Evolutionary conservation across 768 basidiomycete genomes (phyloP).

Genomic region (Russula virescens): DNA sequence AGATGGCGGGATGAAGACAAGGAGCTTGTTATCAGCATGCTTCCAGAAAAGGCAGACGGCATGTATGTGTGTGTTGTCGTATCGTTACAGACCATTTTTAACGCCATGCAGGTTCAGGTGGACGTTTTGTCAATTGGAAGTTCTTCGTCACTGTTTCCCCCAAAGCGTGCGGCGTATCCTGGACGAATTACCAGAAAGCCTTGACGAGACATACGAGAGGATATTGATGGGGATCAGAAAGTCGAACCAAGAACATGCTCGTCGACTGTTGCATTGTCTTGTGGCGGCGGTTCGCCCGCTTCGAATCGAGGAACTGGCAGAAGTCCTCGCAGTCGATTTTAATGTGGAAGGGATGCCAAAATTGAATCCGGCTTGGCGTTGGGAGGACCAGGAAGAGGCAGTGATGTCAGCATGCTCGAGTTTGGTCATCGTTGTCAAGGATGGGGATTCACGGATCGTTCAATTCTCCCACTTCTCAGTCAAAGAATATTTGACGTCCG

Average conservation of each 20-base stretch:
- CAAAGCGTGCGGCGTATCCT: background rate
- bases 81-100: background rate
- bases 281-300: background rate
- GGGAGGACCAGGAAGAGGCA: background rate
- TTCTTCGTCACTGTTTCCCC: background rate
- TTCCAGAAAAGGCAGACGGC: conserved; percentile 2
- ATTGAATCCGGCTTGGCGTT: background rate
- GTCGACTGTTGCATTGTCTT: background rate
- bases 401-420: background rate
- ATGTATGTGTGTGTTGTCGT: background rate
- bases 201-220: conserved; percentile 3
- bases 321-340: background rate
- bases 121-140: background rate
- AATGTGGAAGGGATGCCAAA: background rate
- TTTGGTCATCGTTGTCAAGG: background rate
- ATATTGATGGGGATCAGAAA: background rate
- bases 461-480: conserved; percentile 3
- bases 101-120: background rate
- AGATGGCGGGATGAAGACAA: conserved; percentile 1
- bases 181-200: background rate
- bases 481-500: background rate
- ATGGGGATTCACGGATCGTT: background rate
- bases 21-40: background rate
- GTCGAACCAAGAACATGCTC: background rate
- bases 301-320: background rate